Conservation (phyloP, 805 yeast species). For the Myxozyma sirexii region DNA sequence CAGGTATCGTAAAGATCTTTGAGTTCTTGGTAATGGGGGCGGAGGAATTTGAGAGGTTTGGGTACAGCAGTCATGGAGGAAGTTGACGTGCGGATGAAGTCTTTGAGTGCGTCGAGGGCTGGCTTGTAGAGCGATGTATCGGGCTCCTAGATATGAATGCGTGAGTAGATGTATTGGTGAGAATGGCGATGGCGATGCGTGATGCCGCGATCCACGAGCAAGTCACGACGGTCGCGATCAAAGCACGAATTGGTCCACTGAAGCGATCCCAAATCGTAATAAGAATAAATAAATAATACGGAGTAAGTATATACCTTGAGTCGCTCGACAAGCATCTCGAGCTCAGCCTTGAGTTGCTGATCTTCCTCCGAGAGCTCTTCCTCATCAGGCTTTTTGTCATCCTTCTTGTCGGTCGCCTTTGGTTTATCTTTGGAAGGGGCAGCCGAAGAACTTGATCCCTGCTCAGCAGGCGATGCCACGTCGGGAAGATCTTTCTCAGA, state of each 20-base stretch:
- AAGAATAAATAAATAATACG: neutral
- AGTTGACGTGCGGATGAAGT: slow-evolving; percentile 84
- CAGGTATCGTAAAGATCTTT: slow-evolving; percentile 68
- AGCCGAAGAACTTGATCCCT: slow-evolving; percentile 12
- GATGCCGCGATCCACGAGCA: neutral
- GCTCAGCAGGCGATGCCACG: slow-evolving; percentile 11
- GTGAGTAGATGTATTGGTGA: neutral
- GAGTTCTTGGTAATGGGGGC: slow-evolving; percentile 80
- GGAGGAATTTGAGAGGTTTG: slow-evolving; percentile 91
- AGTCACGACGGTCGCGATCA: neutral
- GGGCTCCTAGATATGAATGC: slow-evolving; percentile 38
- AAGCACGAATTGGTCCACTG: neutral
- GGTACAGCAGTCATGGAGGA: slow-evolving; percentile 99
- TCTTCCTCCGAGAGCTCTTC: slow-evolving; percentile 81
- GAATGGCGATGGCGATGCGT: neutral
- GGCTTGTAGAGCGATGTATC: slow-evolving; percentile 53
- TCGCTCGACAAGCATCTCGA: slow-evolving; percentile 84
- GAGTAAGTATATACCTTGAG: slow-evolving; percentile 50
- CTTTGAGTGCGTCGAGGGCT: slow-evolving; percentile 71
- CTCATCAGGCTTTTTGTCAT: slow-evolving; percentile 22
- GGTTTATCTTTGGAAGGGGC: slow-evolving; percentile 1
- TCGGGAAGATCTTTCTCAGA: slow-evolving; percentile 24
- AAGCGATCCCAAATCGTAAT: neutral
- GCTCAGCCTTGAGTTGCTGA: slow-evolving; percentile 78
- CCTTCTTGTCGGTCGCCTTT: slow-evolving; percentile 15